Base-by-base conservation (phyloP, 2,329 filamentous ascomycete genomes). In the Xylaria sp. region DNA sequence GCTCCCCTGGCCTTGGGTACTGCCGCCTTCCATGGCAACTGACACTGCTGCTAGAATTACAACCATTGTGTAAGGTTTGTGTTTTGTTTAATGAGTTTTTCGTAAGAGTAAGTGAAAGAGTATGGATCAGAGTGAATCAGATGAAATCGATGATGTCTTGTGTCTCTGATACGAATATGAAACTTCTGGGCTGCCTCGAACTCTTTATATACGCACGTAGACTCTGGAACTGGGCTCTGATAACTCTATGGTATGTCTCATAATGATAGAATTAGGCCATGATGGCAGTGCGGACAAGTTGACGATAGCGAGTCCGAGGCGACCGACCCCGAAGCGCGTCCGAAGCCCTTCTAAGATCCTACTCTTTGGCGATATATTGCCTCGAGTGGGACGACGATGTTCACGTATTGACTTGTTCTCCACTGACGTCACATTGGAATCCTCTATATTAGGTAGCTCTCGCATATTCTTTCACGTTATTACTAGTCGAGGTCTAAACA, bases 21-120 rank as follows among this genome's bases (percentile, higher is more conserved):
- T 33, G 15, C 63, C 25, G 31, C 66, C 66, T 18, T 59, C 23
- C 3, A 67, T 58, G 31, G 62, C 52, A 20, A 68, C 70, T 28
- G 70, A 62, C 2, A 72, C 65, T 23, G 70, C 70, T 46, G 70
- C 70, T 57, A 72, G 68, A 54, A 70, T 57, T 6, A 72, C 64
- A 43, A 72, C 70, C 70, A 72, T 71, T 5, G 36, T 72, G 28
- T 3, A 13, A 1, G 5, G 3, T 48, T 49, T 33, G 31, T 48
- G 20, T 28, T 9, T 33, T 36, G 23, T 64, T 28, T 1, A 3
- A 33, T 1, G 3, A 2, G 18, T 28, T 39, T 36, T 20, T 52
- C 6, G 39, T 9, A 18, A n/a, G 6, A 20, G 31, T 18, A 18
- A 55, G 46, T 8, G 9, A 15, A 18, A 20, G 23, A 20, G 12